Evolutionary conservation across 371 early-diverging fungal genomes (phyloP).

Genomic region (Mortierella sp.): DNA sequence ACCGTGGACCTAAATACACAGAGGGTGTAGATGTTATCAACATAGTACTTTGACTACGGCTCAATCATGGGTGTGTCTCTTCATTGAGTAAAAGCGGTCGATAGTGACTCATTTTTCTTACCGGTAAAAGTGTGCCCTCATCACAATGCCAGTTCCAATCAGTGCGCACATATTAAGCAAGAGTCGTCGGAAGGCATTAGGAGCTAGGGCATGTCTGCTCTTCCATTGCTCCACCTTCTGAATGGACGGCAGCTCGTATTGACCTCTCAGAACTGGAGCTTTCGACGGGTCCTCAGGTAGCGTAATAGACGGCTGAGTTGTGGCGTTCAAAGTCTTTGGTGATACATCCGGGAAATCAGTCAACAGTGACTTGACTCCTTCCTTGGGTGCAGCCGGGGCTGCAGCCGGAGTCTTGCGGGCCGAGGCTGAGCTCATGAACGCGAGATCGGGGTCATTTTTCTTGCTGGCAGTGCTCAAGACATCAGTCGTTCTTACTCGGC

Average conservation of each 20-base stretch:
- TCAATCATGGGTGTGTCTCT: too few species aligned
- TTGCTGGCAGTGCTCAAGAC: background rate
- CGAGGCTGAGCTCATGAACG: conserved; percentile 32
- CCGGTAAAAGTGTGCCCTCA: conserved; percentile 29
- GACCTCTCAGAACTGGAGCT: conserved; percentile 38
- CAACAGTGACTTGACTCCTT: conserved; percentile 21
- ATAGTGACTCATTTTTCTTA: background rate
- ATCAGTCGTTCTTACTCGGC: conserved; percentile 10
- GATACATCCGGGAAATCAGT: conserved; percentile 25
- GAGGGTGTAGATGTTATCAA: too few species aligned
- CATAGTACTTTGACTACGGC: too few species aligned
- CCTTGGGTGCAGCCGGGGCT: conserved; percentile 6
- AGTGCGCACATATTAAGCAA: conserved; percentile 27
- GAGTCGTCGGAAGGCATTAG: conserved; percentile 41
- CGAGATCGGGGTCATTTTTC: conserved; percentile 33
- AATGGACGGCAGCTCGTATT: conserved; percentile 46
- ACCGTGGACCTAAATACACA: conserved; percentile 15
- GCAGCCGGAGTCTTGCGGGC: conserved; percentile 17
- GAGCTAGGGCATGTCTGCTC: conserved; percentile 30
- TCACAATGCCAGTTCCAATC: conserved; percentile 11
- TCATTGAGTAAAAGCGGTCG: too few species aligned
- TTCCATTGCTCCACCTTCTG: conserved; percentile 50
- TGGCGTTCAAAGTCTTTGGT: conserved; percentile 3
- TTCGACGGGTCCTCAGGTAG: conserved; percentile 33
- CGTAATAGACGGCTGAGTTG: conserved; percentile 11